phyloP scores from a whole-genome alignment of 257 asterid species.

The Solanum arcanum region DNA sequence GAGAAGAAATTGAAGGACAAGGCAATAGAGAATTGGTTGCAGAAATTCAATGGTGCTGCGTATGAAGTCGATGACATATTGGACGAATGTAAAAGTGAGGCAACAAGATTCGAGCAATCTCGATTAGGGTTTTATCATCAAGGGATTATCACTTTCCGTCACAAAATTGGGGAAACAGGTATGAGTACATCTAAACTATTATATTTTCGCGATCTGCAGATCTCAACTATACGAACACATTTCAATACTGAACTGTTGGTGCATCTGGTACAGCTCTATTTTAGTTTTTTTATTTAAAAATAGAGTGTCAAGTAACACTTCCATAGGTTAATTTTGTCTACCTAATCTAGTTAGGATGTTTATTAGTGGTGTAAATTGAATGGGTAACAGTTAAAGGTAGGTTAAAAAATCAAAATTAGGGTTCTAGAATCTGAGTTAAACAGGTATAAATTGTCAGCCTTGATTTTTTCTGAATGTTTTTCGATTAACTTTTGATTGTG shows the following conservation, averaged over 20 bases:
- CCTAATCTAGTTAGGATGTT: background rate
- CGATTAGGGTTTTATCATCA: background rate
- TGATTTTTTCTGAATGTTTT: background rate
- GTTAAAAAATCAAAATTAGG: background rate
- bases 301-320: background rate
- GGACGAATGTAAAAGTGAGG: background rate
- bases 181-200: background rate
- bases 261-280: background rate
- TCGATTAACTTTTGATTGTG: background rate
- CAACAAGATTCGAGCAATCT: background rate
- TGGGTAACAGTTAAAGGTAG: background rate
- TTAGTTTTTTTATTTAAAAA: background rate
- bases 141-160: background rate
- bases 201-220: background rate
- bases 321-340: background rate
- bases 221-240: background rate
- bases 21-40: background rate
- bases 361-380: background rate
- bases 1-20: background rate
- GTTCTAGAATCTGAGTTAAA: background rate
- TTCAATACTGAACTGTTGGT: background rate
- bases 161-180: conserved; percentile 5
- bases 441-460: background rate
- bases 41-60: background rate
- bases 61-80: background rate